phyloP scores from a whole-genome alignment of 2,329 filamentous ascomycete genomes.

The Cordyceps farinosa region DNA sequence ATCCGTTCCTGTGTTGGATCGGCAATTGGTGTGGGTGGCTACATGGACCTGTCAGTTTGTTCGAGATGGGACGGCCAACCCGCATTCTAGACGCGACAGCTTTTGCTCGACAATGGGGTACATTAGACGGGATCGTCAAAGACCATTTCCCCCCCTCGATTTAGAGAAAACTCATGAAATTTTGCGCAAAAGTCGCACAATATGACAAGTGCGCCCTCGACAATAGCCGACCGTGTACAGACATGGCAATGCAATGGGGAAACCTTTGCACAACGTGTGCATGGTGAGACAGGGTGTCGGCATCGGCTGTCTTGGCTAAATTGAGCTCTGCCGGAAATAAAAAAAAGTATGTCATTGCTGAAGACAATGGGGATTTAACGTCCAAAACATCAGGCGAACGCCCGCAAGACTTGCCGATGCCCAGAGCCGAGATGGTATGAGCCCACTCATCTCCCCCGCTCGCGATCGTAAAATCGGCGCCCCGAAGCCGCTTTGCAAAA shows the following conservation, averaged over 20 bases:
- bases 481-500: not conserved
- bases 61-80: too few relatives aligned
- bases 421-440: not conserved
- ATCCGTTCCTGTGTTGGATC: not conserved
- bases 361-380: not conserved
- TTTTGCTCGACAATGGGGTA: too few relatives aligned
- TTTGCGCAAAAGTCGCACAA: too few relatives aligned
- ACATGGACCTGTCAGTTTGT: too few relatives aligned
- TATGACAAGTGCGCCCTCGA: not conserved
- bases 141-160: not conserved
- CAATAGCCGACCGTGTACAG: slow-evolving; percentile 1
- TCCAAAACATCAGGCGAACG: not conserved
- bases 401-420: not conserved
- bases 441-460: not conserved
- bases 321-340: too few relatives aligned
- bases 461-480: not conserved
- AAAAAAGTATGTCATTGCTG: not conserved
- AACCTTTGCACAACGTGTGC: too few relatives aligned
- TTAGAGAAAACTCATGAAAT: too few relatives aligned
- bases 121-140: not conserved
- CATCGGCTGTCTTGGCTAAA: not conserved
- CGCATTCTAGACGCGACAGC: too few relatives aligned
- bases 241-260: not conserved
- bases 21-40: not conserved
- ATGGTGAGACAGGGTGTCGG: slow-evolving; percentile 3